Evolutionary conservation across 2,329 filamentous ascomycete genomes (phyloP).

Genomic region (Parascedosporium putredinis): DNA sequence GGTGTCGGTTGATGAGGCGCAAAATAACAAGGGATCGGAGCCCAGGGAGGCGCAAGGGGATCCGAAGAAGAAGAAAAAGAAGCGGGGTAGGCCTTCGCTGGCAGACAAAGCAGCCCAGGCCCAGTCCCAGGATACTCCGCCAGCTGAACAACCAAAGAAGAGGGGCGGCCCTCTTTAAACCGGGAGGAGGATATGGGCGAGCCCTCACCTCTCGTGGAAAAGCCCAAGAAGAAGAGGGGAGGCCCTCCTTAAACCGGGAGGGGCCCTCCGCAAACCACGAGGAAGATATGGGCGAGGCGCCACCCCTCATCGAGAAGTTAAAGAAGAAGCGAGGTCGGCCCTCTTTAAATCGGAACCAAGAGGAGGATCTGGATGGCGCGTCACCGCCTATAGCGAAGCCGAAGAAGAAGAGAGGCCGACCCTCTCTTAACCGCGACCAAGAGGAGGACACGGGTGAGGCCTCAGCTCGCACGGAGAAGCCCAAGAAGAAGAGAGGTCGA

Average conservation of each 20-base stretch:
- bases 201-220: constrained; percentile 5
- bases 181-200: background rate
- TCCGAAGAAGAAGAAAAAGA: background rate
- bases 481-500: constrained; percentile 15
- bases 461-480: background rate
- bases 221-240: constrained; percentile 8
- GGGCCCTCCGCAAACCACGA: no score
- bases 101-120: background rate
- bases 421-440: background rate
- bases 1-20: background rate
- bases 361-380: constrained; percentile 2
- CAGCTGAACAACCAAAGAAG: background rate
- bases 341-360: constrained; percentile 13
- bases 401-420: background rate
- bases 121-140: background rate
- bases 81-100: background rate
- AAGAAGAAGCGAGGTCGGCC: constrained; percentile 22
- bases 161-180: background rate
- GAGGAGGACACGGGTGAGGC: constrained; percentile 2
- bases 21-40: background rate
- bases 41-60: background rate
- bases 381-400: background rate
- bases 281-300: no score
- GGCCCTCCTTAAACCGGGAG: no score
- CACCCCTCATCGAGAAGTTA: background rate